Evolutionary conservation across 768 basidiomycete genomes (phyloP), one percentile per base, ranked within the genome.

Genomic region (Mycena belliarum): DNA sequence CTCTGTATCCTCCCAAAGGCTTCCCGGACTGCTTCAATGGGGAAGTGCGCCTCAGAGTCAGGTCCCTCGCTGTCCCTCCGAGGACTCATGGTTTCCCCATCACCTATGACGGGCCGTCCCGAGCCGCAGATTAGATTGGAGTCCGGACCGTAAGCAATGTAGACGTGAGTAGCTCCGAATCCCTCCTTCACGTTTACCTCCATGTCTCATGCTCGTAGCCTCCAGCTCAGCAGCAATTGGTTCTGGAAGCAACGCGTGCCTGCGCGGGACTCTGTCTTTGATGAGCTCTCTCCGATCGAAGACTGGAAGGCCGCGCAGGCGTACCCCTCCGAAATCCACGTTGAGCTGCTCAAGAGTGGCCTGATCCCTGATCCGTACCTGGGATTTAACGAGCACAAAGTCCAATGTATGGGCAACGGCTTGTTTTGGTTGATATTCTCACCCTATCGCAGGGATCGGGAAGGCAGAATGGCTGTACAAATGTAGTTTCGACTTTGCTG

Each of bases 381-480:
- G 28, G 81, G 75, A 1, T 82, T 81, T 67, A 84, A 84, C 66
- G 84, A 86, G 63, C 82, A 85, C 61, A 70, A 78, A 35, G 79
- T 82, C 4, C 83, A 85, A 71, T 85, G 84, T 84, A 52, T 63
- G 78, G 4, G 35, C 33, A 32, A 6, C 12, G 6, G 40, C 25
- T 37, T n/a, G 11, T 29, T 44, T 42, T 25, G 6, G 23, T 43
- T 43, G 1, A 32, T 48, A 50, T 46, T 45, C 28, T 18, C 24
- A 58, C 42, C 52, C 37, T n/a, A 9, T 21, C 11, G 21, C 51
- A 84, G 82, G 87, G 87, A 74, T 89, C 48, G 85, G 80, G 20
- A 83, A 88, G 29, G 72, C 70, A 0, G 87, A 88, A 63, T 91
- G 88, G 89, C 65, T 83, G 4, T 91, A 87, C 69, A 74, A 73